Base-by-base conservation (phyloP, 192 early-diverging fungal genomes). In the Radiomyces spectabilis region DNA sequence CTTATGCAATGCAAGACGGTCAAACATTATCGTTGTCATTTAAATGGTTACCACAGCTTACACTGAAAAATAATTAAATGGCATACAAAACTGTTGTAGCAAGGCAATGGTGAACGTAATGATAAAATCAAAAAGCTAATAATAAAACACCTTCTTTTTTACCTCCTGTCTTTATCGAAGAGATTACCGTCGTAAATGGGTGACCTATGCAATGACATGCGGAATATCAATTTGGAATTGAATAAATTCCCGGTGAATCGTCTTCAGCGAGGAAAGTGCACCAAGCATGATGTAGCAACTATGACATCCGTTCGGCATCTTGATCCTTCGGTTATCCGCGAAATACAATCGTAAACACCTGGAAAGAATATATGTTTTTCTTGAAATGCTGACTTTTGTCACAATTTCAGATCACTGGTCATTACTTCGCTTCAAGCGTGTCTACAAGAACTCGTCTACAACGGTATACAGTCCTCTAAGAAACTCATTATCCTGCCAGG, bases 361-460 rank as follows among this genome's bases (percentile, higher is more conserved):
- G 8, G 9, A 44, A 44, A 18, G 42, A 18, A 15, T 15, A 44
- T 44, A 15, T 44, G 10, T 26, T 44, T 18, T 44, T 44, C 18
- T 44, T 44, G 9, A 22, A 15, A 15, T 26, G n/a, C n/a, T 26
- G 9, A 26, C 18, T 44, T 18, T 12, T 44, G 12, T 44, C 42
- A 44, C n/a, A 15, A 22, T 12, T 44, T 26, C n/a, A 57, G 55
- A 34, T 43, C 41, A 5, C n/a, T 57, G 9, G 1, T 34, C 2
- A 46, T 57, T 12, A 45, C 44, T 10, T 43, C 55, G 3, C 19
- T 81, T 2, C 57, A 77, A 9, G 74, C 78, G 21, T 81, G 83
- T 57, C 63, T 76, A 13, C 31, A 71, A 0, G 85, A 86, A 42
- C 73, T 86, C 8, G 59, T 82, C 30, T 79, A 85, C 33, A 86